phyloP scores from a whole-genome alignment of 139 green algal genomes.

The Gonium pectorale region DNA sequence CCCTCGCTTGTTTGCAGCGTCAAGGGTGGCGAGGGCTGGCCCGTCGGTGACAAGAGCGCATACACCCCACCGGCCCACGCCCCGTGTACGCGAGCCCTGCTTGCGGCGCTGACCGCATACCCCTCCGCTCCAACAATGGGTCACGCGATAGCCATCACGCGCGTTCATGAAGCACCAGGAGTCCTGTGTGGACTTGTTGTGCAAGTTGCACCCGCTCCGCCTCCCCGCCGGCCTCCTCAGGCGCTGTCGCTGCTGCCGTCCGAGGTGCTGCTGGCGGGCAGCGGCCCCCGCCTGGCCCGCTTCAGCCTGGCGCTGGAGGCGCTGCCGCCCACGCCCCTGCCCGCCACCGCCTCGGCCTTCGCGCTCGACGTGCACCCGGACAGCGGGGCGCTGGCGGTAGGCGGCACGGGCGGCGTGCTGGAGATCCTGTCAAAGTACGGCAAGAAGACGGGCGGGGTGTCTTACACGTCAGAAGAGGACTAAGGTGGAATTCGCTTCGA shows the following conservation, averaged over 20 bases:
- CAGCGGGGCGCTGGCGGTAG: conserved; percentile 32
- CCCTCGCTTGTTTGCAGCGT: no score
- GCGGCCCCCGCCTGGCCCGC: not conserved
- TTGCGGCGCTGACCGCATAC: no score
- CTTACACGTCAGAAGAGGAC: conserved; percentile 25
- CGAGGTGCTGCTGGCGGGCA: conserved; percentile 40
- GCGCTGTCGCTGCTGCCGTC: conserved; percentile 29
- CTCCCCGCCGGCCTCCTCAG: not conserved
- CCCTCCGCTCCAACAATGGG: no score
- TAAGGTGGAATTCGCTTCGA: no score
- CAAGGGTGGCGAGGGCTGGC: no score
- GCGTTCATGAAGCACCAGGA: no score
- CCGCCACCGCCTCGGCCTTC: conserved; percentile 1
- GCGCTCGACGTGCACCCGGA: conserved; percentile 24
- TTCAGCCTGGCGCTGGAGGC: not conserved
- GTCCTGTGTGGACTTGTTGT: no score
- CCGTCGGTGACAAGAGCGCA: no score
- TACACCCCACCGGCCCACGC: no score
- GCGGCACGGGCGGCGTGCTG: not conserved
- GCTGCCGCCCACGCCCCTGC: not conserved
- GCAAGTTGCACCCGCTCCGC: no score
- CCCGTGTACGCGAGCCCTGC: no score
- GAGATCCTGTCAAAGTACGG: conserved; percentile 40
- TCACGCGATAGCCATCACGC: no score
- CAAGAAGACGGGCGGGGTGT: conserved; percentile 17